Evolutionary conservation across 768 basidiomycete species (phyloP), one percentile per base, ranked within the genome.

Genomic region (Pleurotus giganteus): DNA sequence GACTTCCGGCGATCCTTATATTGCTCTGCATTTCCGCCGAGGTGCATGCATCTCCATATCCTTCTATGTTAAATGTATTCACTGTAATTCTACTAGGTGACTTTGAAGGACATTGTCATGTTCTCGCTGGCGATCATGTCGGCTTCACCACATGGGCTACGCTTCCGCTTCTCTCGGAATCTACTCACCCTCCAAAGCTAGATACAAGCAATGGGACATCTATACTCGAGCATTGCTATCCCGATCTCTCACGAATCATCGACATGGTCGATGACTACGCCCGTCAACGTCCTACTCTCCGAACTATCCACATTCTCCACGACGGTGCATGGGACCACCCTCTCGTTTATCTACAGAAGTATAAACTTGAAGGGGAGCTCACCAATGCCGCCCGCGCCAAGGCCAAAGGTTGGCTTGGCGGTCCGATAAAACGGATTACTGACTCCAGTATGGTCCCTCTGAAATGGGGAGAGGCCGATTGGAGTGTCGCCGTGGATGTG

Each of bases 131-230:
- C 42, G 61, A 51, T 15, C 64, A 66, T 23, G 62, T 65, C 8
- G 75, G 74, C 8, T 78, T 78, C 64, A 77, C 75, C 5, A 78
- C 77, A 4, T 80, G 76, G 78, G 73, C 71, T 4, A 77, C 75
- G 5, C 71, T 80, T n/a, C 76, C 76, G 13, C 12, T 61, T 15
- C 61, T 80, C 9, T 51, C 60, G 24, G 28, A 62, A 3, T 66
- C 71, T 6, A 62, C 71, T 13, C 60, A 69, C 46, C 61, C 70
- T 2, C 76, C 76, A 4, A 47, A 66, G n/a, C 68, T 80, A 32
- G 65, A 75, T 50, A 60, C 64, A 1, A 29, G 59, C 11, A 74
- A 77, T 51, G 54, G 58, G 8, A 70, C 70, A 6, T 75, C 76
- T 2, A 59, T 74, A 47, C 58, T 71, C 23, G 71, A 72, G n/a